Evolutionary conservation across 2,329 filamentous ascomycete species (phyloP), one percentile per base, ranked within the genome.

Genomic region (Macroventuria anomochaeta): DNA sequence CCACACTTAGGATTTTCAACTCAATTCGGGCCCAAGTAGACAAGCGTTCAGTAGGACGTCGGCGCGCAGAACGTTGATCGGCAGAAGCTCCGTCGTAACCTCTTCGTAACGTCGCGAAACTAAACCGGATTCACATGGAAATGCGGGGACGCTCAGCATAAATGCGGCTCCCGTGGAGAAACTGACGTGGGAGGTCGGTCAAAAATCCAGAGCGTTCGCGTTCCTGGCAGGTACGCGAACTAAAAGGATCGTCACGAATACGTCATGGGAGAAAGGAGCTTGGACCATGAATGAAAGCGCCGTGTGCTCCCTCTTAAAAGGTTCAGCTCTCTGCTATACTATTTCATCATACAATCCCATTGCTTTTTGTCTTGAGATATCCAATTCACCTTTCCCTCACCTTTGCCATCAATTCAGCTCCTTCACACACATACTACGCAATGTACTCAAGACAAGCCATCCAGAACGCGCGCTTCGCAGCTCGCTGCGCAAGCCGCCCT

Each of bases 401-500:
- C n/a, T 8, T 23, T 12, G 6, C 31, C 5, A 26, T 42, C 55
- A 58, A 61, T 56, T 54, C 29, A 37, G 39, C 34, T 31, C 37
- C 15, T 39, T 25, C 43, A 47, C 41, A 41, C 44, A 41, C 15
- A 42, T 47, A 36, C 4, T 20, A 6, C 39, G 40, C n/a, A n/a
- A 73, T 73, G 71, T 56, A 73, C 41, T 68, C 68, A 34, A 72
- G 68, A 69, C 68, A 71, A 57, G 59, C 66, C 46, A 63, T 67
- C 31, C 67, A 70, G 25, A 69, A 70, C 55, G 67, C 70, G 13
- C 62, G 65, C 51, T 62, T 61, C 40, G 63, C 64, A 47, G 66
- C 67, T 58, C 68, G 69, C 29, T 62, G 59, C 43, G 61, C 67
- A n/a, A 65, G 65, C 39, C 65, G 64, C 18, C 69, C 70, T 44